phyloP scores from a whole-genome alignment of 495 filamentous ascomycete species.

The Aspergillus baeticus region DNA sequence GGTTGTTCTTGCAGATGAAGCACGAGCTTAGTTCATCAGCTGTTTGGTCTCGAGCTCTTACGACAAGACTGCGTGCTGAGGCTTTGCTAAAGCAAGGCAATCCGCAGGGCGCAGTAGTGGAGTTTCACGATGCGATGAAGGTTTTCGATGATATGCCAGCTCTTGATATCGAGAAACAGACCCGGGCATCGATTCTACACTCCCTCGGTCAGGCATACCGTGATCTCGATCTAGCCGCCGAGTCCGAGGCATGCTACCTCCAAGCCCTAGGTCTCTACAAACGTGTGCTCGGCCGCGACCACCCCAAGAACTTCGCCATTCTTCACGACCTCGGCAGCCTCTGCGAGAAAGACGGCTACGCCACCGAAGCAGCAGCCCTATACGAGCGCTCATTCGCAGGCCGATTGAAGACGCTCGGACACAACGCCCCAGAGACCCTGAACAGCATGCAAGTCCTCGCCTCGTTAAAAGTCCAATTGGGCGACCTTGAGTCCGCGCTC shows the following conservation, averaged over 20 bases:
- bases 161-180: slow-evolving; percentile 25
- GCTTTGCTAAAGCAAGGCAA: slow-evolving; percentile 22
- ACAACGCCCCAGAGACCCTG: slow-evolving; percentile 31
- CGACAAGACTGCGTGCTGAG: slow-evolving; percentile 21
- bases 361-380: slow-evolving; percentile 30
- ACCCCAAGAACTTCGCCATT: slow-evolving; percentile 25
- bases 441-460: slow-evolving; percentile 33
- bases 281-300: slow-evolving; percentile 26
- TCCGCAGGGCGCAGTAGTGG: slow-evolving; percentile 19
- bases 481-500: slow-evolving; percentile 29
- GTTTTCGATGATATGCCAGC: slow-evolving; percentile 22
- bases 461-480: slow-evolving; percentile 24
- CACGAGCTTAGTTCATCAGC: slow-evolving; percentile 20
- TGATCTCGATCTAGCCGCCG: slow-evolving; percentile 20
- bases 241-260: slow-evolving; percentile 30
- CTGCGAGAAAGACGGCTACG: slow-evolving; percentile 30
- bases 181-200: slow-evolving; percentile 25
- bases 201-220: slow-evolving; percentile 28
- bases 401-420: slow-evolving; percentile 27
- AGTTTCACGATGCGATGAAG: slow-evolving; percentile 26
- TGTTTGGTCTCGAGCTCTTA: slow-evolving; percentile 17
- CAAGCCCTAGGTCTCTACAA: slow-evolving; percentile 28
- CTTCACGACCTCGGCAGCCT: slow-evolving; percentile 28
- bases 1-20: slow-evolving; percentile 25
- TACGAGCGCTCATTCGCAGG: slow-evolving; percentile 33